Evolutionary conservation across 2,329 filamentous ascomycete genomes (phyloP).

Genomic region (Pestalotiopsis fici): DNA sequence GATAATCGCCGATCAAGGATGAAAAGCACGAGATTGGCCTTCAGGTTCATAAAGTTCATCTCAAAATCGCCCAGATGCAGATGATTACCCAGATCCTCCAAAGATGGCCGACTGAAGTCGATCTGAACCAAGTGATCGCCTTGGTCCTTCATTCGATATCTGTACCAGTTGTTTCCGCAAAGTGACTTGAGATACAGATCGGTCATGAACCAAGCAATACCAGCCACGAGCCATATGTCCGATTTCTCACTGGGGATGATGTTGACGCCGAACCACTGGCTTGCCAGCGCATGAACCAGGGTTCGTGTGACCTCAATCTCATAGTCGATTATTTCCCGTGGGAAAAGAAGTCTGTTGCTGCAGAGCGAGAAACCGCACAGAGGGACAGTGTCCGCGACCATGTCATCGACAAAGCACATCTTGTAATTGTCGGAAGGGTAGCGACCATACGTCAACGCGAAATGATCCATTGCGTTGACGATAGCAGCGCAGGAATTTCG

Average conservation of each 20-base stretch:
- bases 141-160: conserved; percentile 84
- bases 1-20: conserved; percentile 89
- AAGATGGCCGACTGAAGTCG: conserved; percentile 79
- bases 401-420: conserved; percentile 90
- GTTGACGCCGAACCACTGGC: conserved; percentile 93
- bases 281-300: conserved; percentile 81
- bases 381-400: conserved; percentile 72
- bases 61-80: conserved; percentile 84
- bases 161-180: conserved; percentile 92
- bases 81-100: conserved; percentile 77
- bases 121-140: conserved; percentile 80
- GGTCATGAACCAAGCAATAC: conserved; percentile 92
- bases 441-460: conserved; percentile 83
- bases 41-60: conserved; percentile 85
- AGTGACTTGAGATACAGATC: conserved; percentile 89
- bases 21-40: conserved; percentile 87
- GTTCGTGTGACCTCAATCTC: conserved; percentile 80
- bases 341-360: conserved; percentile 83
- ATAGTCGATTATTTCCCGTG: conserved; percentile 81
- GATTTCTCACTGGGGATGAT: conserved; percentile 79
- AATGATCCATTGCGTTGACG: conserved; percentile 85
- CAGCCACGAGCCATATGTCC: conserved; percentile 88
- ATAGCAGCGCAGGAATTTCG: conserved; percentile 85
- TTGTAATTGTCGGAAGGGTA: conserved; percentile 95
- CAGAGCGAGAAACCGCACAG: conserved; percentile 85